Evolutionary conservation across 73 alveolate genomes (phyloP), one percentile per base, ranked within the genome.

Genomic region (Paramecium biaurelia): DNA sequence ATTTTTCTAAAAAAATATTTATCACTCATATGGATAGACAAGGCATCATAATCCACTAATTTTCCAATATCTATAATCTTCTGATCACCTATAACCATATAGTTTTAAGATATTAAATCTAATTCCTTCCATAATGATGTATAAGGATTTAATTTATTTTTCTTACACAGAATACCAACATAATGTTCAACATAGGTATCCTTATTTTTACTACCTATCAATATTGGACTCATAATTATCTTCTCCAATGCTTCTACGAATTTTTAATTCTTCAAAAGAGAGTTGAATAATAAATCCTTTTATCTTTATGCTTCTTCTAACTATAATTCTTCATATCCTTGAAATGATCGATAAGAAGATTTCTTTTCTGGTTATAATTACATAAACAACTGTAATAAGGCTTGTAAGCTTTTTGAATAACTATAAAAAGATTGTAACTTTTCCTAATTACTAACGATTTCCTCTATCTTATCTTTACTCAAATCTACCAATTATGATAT

Each of bases 391-490:
- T 79, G 18, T 7, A 79, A 47, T 43, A 79, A 43, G 7, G 90
- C 90, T 45, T 79, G 24, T 12, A 79, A 42, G 12, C 90, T 79
- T 63, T 79, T 79, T 15, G 76, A 43, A 79, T 79, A 79, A 30
- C 63, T 38, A 34, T 79, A 79, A 79, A 79, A 79, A 6, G 42
- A 79, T 79, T 79, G 9, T 18, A 79, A 34, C 24, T 79, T 79
- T 5, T 38, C 42, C 12, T 41, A 18, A 79, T 79, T 79, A 24
- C 37, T 18, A 11, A 79, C 72, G 6, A 79, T 79, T 23, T 79
- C 90, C n/a, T 79, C 90, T 11, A 79, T 79, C 32, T 79, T 79
- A 42, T 79, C 90, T 34, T 79, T 79, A 79, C 90, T 79, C 37
- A 79, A 79, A 79, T 79, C 90, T 14, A 79, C 90, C 7, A 79